Conservation (phyloP, 768 basidiomycete species). For the Suillus tomentosus region DNA sequence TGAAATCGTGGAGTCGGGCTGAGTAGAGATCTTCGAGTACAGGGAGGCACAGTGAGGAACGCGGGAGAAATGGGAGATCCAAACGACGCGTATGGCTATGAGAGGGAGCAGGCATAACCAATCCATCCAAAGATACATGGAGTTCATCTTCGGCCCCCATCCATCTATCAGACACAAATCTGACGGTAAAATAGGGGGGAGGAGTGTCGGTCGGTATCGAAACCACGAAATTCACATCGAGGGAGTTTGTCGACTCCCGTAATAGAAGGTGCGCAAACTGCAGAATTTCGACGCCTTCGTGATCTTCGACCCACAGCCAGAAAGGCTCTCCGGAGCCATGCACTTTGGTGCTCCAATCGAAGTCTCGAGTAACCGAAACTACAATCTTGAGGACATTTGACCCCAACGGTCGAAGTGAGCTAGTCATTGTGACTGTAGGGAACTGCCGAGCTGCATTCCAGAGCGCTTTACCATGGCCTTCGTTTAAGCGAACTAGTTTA, state of each 20-base stretch:
- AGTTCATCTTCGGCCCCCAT: conserved; percentile 84
- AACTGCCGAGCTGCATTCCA: conserved; percentile 82
- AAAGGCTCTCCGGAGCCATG: conserved; percentile 85
- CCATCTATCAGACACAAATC: conserved; percentile 90
- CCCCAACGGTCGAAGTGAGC: conserved; percentile 78
- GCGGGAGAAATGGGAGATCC: conserved; percentile 73
- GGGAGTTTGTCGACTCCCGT: conserved; percentile 57
- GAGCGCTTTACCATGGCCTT: conserved; percentile 78
- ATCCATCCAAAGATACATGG: conserved; percentile 57
- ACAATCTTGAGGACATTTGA: conserved; percentile 80
- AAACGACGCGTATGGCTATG: conserved; percentile 62
- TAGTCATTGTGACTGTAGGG: conserved; percentile 67
- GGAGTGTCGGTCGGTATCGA: conserved; percentile 60
- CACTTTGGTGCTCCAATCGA: conserved; percentile 76
- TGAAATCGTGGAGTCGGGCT: conserved; percentile 57
- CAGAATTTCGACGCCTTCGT: conserved; percentile 76
- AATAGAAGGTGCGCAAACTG: conserved; percentile 77
- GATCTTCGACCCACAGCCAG: conserved; percentile 95
- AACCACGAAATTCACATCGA: conserved; percentile 80
- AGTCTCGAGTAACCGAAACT: conserved; percentile 62
- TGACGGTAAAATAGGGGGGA: conserved; percentile 70
- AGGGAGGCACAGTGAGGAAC: conserved; percentile 49
- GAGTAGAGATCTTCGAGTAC: conserved; percentile 49
- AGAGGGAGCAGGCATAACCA: conserved; percentile 74
- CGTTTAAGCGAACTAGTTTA: conserved; percentile 82